Conservation (phyloP, 108 stramenopile species). For the Schizochytrium sp. region DNA sequence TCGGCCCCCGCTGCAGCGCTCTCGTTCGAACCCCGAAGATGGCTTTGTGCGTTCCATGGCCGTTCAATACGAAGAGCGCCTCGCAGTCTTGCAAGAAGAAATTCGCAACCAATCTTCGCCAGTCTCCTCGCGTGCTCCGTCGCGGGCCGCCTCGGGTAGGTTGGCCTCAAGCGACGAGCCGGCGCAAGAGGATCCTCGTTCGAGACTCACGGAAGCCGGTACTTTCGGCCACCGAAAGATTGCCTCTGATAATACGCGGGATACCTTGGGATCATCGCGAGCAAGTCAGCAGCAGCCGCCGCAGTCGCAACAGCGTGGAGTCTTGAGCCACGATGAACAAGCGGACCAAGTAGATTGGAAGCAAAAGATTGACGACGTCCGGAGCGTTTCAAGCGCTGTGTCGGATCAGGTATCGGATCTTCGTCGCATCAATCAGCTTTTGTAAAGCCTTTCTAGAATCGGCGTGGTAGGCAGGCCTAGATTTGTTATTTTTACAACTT, state of each 20-base stretch:
- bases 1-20: not conserved
- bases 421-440: not conserved
- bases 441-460: not conserved
- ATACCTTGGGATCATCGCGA: no score
- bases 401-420: not conserved
- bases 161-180: no score
- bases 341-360: not conserved
- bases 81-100: not conserved
- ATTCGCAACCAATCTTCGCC: not conserved
- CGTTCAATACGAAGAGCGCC: not conserved
- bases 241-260: no score
- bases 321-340: not conserved
- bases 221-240: no score
- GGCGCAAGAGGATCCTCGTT: no score
- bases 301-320: no score
- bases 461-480: no score
- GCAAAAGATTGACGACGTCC: not conserved
- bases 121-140: no score
- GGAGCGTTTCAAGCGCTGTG: not conserved
- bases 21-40: not conserved
- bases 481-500: no score
- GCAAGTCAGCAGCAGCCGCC: no score
- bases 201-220: no score
- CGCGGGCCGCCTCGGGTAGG: no score
- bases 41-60: not conserved